Base-by-base conservation (phyloP, 2,329 filamentous ascomycete species). In the Fragosphaeria purpurea region DNA sequence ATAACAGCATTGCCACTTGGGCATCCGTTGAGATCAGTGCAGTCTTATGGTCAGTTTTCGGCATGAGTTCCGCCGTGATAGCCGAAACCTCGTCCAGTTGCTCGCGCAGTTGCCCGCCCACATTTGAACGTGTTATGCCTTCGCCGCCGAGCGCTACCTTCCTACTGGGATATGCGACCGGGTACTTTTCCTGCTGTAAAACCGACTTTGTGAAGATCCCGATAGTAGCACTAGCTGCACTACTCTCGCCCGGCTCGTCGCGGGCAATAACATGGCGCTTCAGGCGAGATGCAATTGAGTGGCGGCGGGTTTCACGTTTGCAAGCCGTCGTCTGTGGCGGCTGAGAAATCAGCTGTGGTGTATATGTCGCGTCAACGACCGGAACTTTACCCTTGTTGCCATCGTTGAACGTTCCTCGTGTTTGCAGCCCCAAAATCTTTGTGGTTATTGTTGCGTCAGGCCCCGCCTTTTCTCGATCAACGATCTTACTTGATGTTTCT, bases 181-280 rank as follows among this genome's bases (percentile, higher is more conserved):
- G 22, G 22, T 22, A 22, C 22, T 22, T 22, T 22, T 22, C 22
- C 22, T 22, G 22, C 22, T 22, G 22, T 22, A 22, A 22, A 22
- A 22, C 22, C 22, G 22, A 22, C 22, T 22, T 22, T 22, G 22
- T 2, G 22, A 35, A 41, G 10, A 42, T 39, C 31, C 33, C 42
- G 6, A 34, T 31, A 5, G 40, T 50, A 0, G 34, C 67, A 61
- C 2, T 61, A 47, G 34, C 33, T 2, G 64, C 53, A 50, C 70
- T 72, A 30, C 66, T 69, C 53, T 73, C 71, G 6, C 66, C 70
- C n/a, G 53, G 62, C 32, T 65, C 65, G 32, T 56, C 50, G 22
- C 44, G 4, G 31, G 56, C 63, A 58, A 60, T 61, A 2, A 60
- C 48, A 7, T 60, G 60, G 10, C 66, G 65, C 42, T 74, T 67